These are phyloP conservation scores for Chalciporus pseudorubinellus DNA, from an alignment of 768 basidiomycete genomes.

Conservation along the genomic window DNA sequence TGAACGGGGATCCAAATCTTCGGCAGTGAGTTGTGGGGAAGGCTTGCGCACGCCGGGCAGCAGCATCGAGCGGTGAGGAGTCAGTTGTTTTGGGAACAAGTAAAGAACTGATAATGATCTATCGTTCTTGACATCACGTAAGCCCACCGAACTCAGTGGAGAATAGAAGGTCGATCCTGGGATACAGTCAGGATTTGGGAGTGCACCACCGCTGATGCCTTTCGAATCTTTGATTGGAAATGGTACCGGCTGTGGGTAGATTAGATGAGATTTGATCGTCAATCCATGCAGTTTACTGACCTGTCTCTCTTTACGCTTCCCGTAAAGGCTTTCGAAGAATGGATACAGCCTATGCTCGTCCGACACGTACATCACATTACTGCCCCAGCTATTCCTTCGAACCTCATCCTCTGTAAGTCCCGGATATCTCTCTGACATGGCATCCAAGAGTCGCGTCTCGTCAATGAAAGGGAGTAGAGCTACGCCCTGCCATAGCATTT, in stretches of 20 bases:
- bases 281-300: conserved; percentile 41
- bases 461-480: conserved; percentile 97
- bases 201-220: conserved; percentile 76
- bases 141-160: conserved; percentile 56
- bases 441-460: conserved; percentile 72
- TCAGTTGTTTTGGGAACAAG: conserved; percentile 83
- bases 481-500: conserved; percentile 99
- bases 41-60: conserved; percentile 68
- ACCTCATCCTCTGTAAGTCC: conserved; percentile 77
- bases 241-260: conserved; percentile 57
- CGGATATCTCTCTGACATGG: conserved; percentile 69
- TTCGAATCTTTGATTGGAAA: conserved; percentile 68
- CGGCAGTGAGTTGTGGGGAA: conserved; percentile 56
- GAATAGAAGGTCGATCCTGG: conserved; percentile 89
- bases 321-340: conserved; percentile 85
- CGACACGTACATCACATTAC: conserved; percentile 76
- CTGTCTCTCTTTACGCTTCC: conserved; percentile 76
- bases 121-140: conserved; percentile 85
- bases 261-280: conserved; percentile 10
- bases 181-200: conserved; percentile 84
- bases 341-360: conserved; percentile 86
- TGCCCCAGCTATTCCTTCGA: conserved; percentile 83
- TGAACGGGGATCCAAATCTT: conserved; percentile 67
- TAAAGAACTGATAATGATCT: conserved; percentile 84
- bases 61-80: conserved; percentile 81